Conservation (phyloP, 176 grass and related monocot genomes). For the Cenchrus fungigraminus region DNA sequence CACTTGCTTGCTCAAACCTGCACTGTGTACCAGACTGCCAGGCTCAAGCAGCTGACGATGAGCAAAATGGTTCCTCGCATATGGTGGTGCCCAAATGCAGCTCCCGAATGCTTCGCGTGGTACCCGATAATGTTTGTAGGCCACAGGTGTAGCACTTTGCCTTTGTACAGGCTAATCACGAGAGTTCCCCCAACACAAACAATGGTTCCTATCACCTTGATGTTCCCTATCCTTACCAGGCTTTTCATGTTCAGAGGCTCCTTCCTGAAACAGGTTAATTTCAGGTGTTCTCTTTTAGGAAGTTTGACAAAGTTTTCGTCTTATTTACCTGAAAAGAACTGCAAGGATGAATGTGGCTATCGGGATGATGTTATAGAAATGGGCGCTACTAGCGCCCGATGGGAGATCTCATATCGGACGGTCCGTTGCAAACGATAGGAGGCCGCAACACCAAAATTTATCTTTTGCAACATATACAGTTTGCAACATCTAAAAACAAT, state of each 20-base stretch:
- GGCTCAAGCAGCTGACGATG: conserved; percentile 41
- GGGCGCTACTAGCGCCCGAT: no score
- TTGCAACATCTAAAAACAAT: no score
- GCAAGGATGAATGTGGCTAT: conserved; percentile 49
- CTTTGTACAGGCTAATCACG: conserved; percentile 53
- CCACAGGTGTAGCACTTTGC: conserved; percentile 50
- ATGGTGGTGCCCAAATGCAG: conserved; percentile 38
- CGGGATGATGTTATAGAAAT: conserved; percentile 52
- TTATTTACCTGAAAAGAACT: conserved; percentile 45
- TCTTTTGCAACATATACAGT: no score
- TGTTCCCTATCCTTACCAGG: conserved; percentile 42
- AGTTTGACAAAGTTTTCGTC: not conserved
- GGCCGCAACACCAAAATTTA: no score
- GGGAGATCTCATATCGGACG: no score
- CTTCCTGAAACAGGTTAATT: conserved; percentile 9
- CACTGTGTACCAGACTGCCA: conserved; percentile 52
- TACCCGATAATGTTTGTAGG: conserved; percentile 51
- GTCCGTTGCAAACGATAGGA: no score
- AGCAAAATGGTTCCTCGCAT: conserved; percentile 46
- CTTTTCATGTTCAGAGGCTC: conserved; percentile 43
- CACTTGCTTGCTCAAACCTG: conserved; percentile 32
- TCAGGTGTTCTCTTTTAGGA: not conserved
- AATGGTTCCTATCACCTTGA: conserved; percentile 49
- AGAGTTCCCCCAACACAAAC: conserved; percentile 50
- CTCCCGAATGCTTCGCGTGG: conserved; percentile 30